A percentile compares a stretch with the other conserved stretches of the same genome.
phyloP scores from a whole-genome alignment of 495 filamentous ascomycete genomes.

The Lepraria neglecta region DNA sequence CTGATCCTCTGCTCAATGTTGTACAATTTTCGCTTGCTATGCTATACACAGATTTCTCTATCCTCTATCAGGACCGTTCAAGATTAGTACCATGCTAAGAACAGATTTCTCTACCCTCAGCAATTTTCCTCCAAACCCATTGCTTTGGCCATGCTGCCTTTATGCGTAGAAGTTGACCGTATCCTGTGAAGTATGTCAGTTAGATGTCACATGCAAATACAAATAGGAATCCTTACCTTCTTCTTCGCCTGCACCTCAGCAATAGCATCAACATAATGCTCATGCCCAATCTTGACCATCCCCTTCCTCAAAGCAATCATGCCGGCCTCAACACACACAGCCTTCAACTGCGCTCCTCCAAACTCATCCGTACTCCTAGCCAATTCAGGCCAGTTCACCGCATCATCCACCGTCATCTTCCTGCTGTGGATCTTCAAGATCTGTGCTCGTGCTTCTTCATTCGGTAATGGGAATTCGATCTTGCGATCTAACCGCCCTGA shows the following conservation, averaged over 20 bases:
- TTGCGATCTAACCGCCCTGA: slow-evolving; percentile 95
- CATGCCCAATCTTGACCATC: slow-evolving; percentile 88
- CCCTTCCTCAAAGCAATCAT: slow-evolving; percentile 97
- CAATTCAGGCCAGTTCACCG: slow-evolving; percentile 93
- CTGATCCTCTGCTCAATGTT: slow-evolving; percentile 20
- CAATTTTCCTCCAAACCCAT: background rate
- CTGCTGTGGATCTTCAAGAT: slow-evolving; percentile 95
- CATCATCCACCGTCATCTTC: slow-evolving; percentile 95
- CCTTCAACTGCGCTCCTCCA: slow-evolving; percentile 94
- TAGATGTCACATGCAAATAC: background rate
- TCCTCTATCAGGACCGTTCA: no score
- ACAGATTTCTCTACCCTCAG: background rate
- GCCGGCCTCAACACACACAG: slow-evolving; percentile 96
- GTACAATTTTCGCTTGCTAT: background rate
- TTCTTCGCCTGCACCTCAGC: slow-evolving; percentile 96
- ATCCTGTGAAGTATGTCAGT: slow-evolving; percentile 42
- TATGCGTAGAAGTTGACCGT: slow-evolving; percentile 31
- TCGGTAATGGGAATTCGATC: slow-evolving; percentile 99
- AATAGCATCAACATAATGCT: slow-evolving; percentile 99
- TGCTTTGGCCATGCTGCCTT: background rate
- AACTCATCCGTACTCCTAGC: slow-evolving; percentile 99
- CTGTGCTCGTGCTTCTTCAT: slow-evolving; percentile 94
- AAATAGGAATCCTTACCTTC: slow-evolving; percentile 44
- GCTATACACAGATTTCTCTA: background rate
- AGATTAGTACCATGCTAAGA: no score